Evolutionary conservation across 1,284 basidiomycete species (phyloP).

Genomic region (Cutaneotrichosporon sp.): DNA sequence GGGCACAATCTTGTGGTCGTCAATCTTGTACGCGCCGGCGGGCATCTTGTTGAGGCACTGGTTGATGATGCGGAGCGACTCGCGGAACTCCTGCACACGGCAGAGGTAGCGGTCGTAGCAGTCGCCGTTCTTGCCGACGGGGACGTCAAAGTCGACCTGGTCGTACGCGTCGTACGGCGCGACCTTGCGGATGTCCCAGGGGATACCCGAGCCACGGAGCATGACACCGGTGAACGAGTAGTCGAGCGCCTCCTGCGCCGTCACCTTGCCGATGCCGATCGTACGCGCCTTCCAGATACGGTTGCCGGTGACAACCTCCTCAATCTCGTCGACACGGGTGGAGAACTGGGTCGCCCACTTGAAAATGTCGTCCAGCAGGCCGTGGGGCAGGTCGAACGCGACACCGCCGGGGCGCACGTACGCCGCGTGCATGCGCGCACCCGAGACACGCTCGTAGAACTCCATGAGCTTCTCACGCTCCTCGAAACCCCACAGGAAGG

Average conservation of each 20-base stretch:
- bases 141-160: constrained; percentile 96
- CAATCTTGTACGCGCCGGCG: constrained; percentile 86
- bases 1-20: constrained; percentile 97
- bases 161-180: constrained; percentile 97
- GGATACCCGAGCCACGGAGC: constrained; percentile 89
- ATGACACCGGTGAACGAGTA: constrained; percentile 97
- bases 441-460: constrained; percentile 98
- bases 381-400: constrained; percentile 95
- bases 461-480: constrained; percentile 99
- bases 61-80: constrained; percentile 85
- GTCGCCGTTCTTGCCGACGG: constrained; percentile 94
- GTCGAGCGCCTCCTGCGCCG: constrained; percentile 87
- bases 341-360: constrained; percentile 96
- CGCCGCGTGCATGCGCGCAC: constrained; percentile 95
- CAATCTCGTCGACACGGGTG: constrained; percentile 85
- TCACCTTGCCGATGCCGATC: constrained; percentile 85
- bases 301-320: constrained; percentile 97
- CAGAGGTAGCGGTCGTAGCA: constrained; percentile 86
- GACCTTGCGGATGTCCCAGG: constrained; percentile 94
- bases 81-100: constrained; percentile 97
- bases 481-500: constrained; percentile 99
- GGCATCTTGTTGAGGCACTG: constrained; percentile 98
- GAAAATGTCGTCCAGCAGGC: constrained; percentile 94
- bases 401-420: constrained; percentile 98
- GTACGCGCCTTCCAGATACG: constrained; percentile 98